Conservation (phyloP, 805 yeast species). For the Saturnispora kantuleensis region DNA sequence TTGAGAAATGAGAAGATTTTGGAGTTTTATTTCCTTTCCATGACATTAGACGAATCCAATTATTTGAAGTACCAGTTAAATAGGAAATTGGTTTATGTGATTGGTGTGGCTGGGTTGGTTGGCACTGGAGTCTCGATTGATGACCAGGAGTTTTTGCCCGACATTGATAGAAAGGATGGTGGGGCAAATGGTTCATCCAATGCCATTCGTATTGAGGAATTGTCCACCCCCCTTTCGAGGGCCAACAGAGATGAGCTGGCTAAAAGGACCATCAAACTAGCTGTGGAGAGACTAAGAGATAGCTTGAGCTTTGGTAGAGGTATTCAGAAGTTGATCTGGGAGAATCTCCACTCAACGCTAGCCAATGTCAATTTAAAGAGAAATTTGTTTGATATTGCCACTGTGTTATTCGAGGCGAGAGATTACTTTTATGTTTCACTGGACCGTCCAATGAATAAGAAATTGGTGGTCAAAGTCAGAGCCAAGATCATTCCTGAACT, state of each 20-base stretch:
- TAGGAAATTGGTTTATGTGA: constrained; percentile 35
- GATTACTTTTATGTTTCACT: constrained; percentile 55
- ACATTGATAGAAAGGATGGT: constrained; percentile 9
- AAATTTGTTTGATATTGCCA: constrained; percentile 51
- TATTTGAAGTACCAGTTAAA: constrained; percentile 43
- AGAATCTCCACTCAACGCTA: constrained; percentile 51
- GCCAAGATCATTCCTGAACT: neutral
- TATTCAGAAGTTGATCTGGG: constrained; percentile 56
- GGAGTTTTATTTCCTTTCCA: constrained; percentile 47
- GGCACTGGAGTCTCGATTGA: constrained; percentile 52
- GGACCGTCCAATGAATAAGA: constrained; percentile 58
- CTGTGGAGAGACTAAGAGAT: constrained; percentile 53
- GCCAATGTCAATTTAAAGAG: constrained; percentile 52
- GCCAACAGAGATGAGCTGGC: constrained; percentile 57
- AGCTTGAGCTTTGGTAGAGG: constrained; percentile 50
- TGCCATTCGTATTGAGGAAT: constrained; percentile 46
- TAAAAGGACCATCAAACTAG: constrained; percentile 53
- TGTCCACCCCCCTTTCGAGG: constrained; percentile 30
- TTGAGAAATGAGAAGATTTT: constrained; percentile 53
- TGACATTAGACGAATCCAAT: constrained; percentile 47
- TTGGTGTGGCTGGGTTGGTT: constrained; percentile 58
- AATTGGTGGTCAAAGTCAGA: constrained; percentile 47
- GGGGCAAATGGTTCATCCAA: constrained; percentile 28
- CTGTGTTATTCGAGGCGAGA: constrained; percentile 52
- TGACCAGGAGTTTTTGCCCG: constrained; percentile 46